Evolutionary conservation across 2,329 filamentous ascomycete species (phyloP).

Genomic region (Ilyonectria destructans): DNA sequence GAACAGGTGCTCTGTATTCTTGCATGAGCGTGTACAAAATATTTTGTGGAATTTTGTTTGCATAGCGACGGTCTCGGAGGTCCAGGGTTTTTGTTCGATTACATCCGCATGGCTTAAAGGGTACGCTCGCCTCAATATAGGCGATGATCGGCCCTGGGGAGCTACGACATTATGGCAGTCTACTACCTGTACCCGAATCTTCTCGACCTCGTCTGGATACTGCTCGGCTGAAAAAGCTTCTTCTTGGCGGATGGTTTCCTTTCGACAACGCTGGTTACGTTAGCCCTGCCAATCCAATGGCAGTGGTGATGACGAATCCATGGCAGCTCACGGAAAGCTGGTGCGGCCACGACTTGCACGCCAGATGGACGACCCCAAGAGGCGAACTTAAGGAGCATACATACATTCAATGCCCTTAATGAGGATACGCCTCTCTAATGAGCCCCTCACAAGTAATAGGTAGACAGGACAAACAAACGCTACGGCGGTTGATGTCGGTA

Average conservation of each 20-base stretch:
- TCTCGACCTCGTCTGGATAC: slow-evolving; percentile 32
- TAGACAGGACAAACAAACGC: slow-evolving; percentile 48
- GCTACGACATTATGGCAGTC: slow-evolving; percentile 24
- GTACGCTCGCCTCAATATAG: slow-evolving; percentile 30
- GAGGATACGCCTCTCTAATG: slow-evolving; percentile 47
- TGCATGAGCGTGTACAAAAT: slow-evolving; percentile 51
- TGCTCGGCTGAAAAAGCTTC: slow-evolving; percentile 10
- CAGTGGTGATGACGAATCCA: slow-evolving; percentile 23
- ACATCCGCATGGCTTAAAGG: slow-evolving; percentile 33
- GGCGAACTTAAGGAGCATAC: slow-evolving; percentile 30
- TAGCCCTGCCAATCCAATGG: slow-evolving; percentile 22
- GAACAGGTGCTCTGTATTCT: slow-evolving; percentile 39
- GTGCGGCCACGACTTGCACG: slow-evolving; percentile 13
- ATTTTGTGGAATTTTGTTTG: slow-evolving; percentile 53
- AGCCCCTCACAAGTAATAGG: slow-evolving; percentile 48
- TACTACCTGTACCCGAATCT: slow-evolving; percentile 22
- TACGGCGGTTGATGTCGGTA: slow-evolving; percentile 43
- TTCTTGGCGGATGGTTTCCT: slow-evolving; percentile 21
- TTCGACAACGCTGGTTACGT: slow-evolving; percentile 15
- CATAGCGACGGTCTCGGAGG: slow-evolving; percentile 56
- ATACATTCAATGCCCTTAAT: slow-evolving; percentile 31
- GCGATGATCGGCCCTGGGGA: slow-evolving; percentile 24
- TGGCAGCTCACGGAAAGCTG: slow-evolving; percentile 24
- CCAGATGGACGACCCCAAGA: slow-evolving; percentile 28
- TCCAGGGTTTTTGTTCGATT: slow-evolving; percentile 40